Evolutionary conservation across 768 basidiomycete genomes (phyloP).

Genomic region (Suillus sp.): DNA sequence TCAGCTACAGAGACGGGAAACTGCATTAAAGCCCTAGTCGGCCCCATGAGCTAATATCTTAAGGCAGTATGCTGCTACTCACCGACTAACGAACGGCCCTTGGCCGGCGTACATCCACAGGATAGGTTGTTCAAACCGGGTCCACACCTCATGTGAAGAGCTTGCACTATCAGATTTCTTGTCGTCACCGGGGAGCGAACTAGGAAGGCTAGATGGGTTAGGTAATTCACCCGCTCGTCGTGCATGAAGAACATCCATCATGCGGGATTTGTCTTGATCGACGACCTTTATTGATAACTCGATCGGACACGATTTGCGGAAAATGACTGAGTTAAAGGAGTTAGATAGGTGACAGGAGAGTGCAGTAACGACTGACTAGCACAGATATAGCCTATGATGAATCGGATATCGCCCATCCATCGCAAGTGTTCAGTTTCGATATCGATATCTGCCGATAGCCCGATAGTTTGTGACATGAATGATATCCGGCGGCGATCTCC

Average conservation of each 20-base stretch:
- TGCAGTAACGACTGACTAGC: constrained; percentile 50
- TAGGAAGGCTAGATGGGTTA: constrained; percentile 13
- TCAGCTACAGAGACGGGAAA: constrained; percentile 82
- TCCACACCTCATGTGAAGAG: constrained; percentile 64
- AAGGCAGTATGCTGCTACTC: constrained; percentile 15
- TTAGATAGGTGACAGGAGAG: constrained; percentile 5
- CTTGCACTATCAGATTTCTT: constrained; percentile 26
- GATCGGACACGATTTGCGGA: constrained; percentile 65
- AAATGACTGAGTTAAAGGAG: constrained; percentile 46
- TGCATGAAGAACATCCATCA: constrained; percentile 55
- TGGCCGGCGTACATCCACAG: constrained; percentile 77
- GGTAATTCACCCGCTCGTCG: constrained; percentile 31
- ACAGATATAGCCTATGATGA: constrained; percentile 69
- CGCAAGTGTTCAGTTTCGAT: constrained; percentile 81
- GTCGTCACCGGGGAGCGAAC: constrained; percentile 15
- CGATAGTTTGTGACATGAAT: constrained; percentile 83
- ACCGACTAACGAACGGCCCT: constrained; percentile 75
- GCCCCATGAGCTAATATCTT: constrained; percentile 10
- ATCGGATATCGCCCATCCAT: constrained; percentile 86
- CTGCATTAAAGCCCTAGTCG: constrained; percentile 68
- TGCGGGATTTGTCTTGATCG: constrained; percentile 68
- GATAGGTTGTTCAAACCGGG: constrained; percentile 65
- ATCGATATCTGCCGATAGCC: constrained; percentile 86
- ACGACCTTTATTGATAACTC: constrained; percentile 71
- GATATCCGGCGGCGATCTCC: constrained; percentile 62